Evolutionary conservation across 1,139 yeast species (phyloP).

Genomic region (Groenewaldozyma auringiensis): DNA sequence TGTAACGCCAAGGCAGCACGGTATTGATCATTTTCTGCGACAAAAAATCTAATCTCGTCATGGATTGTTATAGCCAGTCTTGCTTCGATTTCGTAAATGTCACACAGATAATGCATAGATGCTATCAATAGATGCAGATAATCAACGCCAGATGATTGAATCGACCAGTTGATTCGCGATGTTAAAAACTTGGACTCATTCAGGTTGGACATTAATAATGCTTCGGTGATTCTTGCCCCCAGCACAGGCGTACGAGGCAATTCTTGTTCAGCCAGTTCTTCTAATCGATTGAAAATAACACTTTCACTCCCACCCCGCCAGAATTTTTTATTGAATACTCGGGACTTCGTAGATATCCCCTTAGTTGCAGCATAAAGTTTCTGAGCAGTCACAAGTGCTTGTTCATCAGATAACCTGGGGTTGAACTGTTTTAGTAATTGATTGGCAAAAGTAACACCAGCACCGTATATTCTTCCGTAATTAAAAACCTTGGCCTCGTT

Average conservation of each 20-base stretch:
- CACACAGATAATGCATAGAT: conserved; percentile 77
- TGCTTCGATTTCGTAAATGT: conserved; percentile 62
- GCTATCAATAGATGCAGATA: conserved; percentile 78
- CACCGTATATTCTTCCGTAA: conserved; percentile 96
- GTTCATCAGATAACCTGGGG: conserved; percentile 55
- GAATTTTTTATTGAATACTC: conserved; percentile 34
- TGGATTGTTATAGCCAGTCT: conserved; percentile 84
- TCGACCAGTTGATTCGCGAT: conserved; percentile 94
- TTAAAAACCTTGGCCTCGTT: conserved; percentile 92
- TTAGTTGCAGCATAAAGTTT: conserved; percentile 73
- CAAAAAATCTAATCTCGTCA: conserved; percentile 85
- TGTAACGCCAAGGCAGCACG: conserved; percentile 78
- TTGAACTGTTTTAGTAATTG: conserved; percentile 76
- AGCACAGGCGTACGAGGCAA: conserved; percentile 84
- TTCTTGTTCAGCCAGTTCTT: conserved; percentile 77
- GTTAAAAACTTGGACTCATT: conserved; percentile 62
- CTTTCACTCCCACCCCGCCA: conserved; percentile 97
- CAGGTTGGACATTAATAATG: conserved; percentile 60
- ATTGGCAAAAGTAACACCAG: conserved; percentile 87
- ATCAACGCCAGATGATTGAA: conserved; percentile 97
- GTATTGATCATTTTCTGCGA: conserved; percentile 62
- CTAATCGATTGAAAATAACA: conserved; percentile 80
- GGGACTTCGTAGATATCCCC: conserved; percentile 45
- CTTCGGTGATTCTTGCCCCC: conserved; percentile 90
- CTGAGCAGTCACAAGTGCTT: conserved; percentile 62